Conservation (phyloP, 1,284 basidiomycete species). For the Cutaneotrichosporon daszewskae region DNA sequence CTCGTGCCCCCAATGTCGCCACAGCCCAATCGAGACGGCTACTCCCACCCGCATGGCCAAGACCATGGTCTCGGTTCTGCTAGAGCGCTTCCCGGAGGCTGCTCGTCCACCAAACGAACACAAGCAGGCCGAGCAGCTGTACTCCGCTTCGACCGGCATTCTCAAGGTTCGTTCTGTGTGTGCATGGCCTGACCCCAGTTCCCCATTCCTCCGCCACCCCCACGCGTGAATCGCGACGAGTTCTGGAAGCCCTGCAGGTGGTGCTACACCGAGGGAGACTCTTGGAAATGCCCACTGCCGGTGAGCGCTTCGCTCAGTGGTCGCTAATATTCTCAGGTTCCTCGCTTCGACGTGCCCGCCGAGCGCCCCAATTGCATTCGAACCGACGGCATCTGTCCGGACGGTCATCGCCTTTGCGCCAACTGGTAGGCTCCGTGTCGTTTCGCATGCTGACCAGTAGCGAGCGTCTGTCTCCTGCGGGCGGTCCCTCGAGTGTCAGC, state of each 20-base stretch:
- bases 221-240: conserved; percentile 10
- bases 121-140: conserved; percentile 13
- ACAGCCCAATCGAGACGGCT: conserved; percentile 17
- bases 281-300: conserved; percentile 19
- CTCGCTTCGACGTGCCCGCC: conserved; percentile 17
- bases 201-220: conserved; percentile 18
- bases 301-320: conserved; percentile 1
- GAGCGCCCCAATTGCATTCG: conserved; percentile 17
- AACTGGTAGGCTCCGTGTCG: conserved; percentile 10
- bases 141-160: conserved; percentile 5
- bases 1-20: conserved; percentile 21
- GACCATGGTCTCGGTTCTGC: conserved; percentile 18
- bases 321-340: conserved; percentile 11
- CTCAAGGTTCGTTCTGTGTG: conserved; percentile 10
- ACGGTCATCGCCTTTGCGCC: conserved; percentile 22
- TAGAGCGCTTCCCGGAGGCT: conserved; percentile 10
- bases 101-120: conserved; percentile 17
- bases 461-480: conserved; percentile 17
- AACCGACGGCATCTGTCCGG: conserved; percentile 17
- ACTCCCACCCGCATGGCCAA: conserved; percentile 17
- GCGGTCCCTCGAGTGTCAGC: conserved; percentile 10
- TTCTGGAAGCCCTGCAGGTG: conserved; percentile 21
- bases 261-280: conserved; percentile 20
- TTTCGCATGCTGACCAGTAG: conserved; percentile 4
- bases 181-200: conserved; percentile 13